These are phyloP conservation scores for Perkinsela sp. DNA, from an alignment of 208 protist genomes.

Conservation along the genomic window DNA sequence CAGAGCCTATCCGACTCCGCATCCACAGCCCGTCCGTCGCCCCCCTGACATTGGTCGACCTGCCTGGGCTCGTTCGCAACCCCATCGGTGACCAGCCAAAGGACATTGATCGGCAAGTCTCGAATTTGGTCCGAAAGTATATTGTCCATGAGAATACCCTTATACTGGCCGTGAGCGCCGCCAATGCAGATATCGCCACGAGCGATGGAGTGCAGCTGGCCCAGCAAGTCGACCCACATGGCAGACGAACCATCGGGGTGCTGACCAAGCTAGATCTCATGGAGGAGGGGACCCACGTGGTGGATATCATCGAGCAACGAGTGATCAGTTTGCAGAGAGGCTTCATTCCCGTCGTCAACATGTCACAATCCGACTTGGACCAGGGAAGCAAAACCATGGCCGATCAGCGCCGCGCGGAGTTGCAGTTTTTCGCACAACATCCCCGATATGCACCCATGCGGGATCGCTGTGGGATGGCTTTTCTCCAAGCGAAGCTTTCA, in stretches of 20 bases:
- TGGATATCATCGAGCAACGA: constrained; percentile 75
- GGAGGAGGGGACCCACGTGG: constrained; percentile 85
- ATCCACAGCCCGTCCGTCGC: constrained; percentile 74
- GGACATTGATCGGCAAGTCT: constrained; percentile 87
- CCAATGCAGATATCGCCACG: constrained; percentile 96
- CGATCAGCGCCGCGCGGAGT: constrained; percentile 51
- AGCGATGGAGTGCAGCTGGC: constrained; percentile 90
- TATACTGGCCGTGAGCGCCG: constrained; percentile 89
- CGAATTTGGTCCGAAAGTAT: constrained; percentile 83
- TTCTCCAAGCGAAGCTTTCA: constrained; percentile 64
- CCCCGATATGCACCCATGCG: constrained; percentile 61
- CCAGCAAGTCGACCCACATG: constrained; percentile 80
- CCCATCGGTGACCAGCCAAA: constrained; percentile 87
- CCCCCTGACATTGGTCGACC: constrained; percentile 95
- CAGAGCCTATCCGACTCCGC: constrained; percentile 86
- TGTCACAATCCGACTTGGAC: constrained; percentile 87
- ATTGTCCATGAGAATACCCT: constrained; percentile 84
- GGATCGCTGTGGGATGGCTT: constrained; percentile 49
- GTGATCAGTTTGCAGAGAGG: constrained; percentile 75
- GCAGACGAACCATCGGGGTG: constrained; percentile 88
- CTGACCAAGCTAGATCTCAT: constrained; percentile 97
- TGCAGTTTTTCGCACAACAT: constrained; percentile 68
- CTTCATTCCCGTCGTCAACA: constrained; percentile 93
- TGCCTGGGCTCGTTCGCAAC: constrained; percentile 95
- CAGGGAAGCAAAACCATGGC: constrained; percentile 41